phyloP scores from a whole-genome alignment of 352 stramenopile species.

The Pythium chondricola region DNA sequence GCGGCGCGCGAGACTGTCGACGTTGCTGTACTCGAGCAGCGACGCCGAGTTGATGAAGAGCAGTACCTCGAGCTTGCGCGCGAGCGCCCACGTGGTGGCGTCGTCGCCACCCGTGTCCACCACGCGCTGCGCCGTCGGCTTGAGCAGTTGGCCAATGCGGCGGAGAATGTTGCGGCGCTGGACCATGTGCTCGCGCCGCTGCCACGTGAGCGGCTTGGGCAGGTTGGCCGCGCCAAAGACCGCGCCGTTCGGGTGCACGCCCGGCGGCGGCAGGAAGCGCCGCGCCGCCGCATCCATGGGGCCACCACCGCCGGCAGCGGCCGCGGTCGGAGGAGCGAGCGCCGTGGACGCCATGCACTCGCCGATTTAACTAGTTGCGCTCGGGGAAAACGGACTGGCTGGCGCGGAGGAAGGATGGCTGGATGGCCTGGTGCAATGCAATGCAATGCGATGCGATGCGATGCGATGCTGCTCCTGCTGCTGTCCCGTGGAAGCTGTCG shows the following conservation, averaged over 20 bases:
- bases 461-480: too few species aligned
- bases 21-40: constrained; percentile 74
- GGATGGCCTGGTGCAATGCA: too few species aligned
- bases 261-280: constrained; percentile 44
- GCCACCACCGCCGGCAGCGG: too few species aligned
- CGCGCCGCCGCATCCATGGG: constrained; percentile 6
- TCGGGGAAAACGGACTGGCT: too few species aligned
- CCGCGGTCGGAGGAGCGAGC: too few species aligned
- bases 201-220: constrained; percentile 80
- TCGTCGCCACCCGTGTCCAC: constrained; percentile 6
- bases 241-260: constrained; percentile 68
- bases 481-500: too few species aligned
- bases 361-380: too few species aligned
- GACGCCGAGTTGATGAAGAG: constrained; percentile 81
- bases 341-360: too few species aligned
- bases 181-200: constrained; percentile 60
- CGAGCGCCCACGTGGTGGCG: constrained; percentile 61
- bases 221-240: constrained; percentile 59
- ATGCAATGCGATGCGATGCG: too few species aligned
- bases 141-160: constrained; percentile 55
- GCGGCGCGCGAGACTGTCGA: constrained; percentile 67
- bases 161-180: constrained; percentile 66
- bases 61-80: constrained; percentile 77
- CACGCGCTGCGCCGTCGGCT: constrained; percentile 45
- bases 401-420: too few species aligned